These are phyloP conservation scores for Porodaedalea pini DNA, from an alignment of 1,284 basidiomycete species.

Conservation along the genomic window DNA sequence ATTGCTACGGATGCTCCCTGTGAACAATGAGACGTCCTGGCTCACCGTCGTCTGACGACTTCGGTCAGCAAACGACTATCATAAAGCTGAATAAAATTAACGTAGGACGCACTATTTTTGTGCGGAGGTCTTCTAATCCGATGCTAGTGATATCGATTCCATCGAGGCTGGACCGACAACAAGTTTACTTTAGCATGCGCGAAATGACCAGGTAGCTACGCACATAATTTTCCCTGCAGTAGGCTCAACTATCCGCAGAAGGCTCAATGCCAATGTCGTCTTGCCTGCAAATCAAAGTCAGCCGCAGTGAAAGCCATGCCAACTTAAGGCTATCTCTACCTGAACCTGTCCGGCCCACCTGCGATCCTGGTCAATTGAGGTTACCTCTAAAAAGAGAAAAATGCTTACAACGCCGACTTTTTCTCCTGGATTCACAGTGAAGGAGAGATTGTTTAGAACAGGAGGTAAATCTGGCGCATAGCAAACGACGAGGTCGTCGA, in stretches of 20 bases:
- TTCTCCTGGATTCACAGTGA: conserved; percentile 68
- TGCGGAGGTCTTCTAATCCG: conserved; percentile 79
- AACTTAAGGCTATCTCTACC: conserved; percentile 30
- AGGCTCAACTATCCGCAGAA: conserved; percentile 81
- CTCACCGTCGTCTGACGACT: conserved; percentile 68
- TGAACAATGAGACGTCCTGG: conserved; percentile 81
- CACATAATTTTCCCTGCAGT: conserved; percentile 66
- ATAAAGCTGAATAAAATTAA: background rate
- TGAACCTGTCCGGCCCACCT: conserved; percentile 67
- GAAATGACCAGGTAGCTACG: conserved; percentile 23
- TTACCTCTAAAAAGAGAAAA: background rate
- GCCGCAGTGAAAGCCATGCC: conserved; percentile 26
- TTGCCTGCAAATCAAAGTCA: conserved; percentile 43
- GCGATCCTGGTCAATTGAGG: conserved; percentile 1
- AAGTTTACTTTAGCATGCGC: background rate
- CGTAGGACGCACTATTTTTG: conserved; percentile 23
- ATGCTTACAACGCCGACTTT: conserved; percentile 67
- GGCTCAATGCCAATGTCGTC: conserved; percentile 69
- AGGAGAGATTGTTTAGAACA: conserved; percentile 67
- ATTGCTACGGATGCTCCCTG: conserved; percentile 80
- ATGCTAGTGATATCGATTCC: conserved; percentile 80
- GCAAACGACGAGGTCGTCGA: conserved; percentile 65
- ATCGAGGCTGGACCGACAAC: conserved; percentile 51
- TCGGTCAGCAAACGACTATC: background rate
- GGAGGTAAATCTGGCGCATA: conserved; percentile 74